Evolutionary conservation across 495 filamentous ascomycete genomes (phyloP).

Genomic region (Talaromyces ruber): DNA sequence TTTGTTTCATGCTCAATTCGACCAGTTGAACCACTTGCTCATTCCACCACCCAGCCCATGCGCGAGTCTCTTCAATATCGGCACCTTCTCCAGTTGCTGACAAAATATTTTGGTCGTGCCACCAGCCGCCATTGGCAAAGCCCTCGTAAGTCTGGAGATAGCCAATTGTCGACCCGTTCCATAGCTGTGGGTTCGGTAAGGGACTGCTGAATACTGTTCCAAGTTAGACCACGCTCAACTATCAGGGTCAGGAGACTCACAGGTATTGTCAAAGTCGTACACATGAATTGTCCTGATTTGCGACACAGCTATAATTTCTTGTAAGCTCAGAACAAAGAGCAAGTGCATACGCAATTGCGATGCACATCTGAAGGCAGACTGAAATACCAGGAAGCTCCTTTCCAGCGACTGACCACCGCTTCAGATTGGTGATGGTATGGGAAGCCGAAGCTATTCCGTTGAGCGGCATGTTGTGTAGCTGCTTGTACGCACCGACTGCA

Average conservation of each 20-base stretch:
- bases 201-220: constrained; percentile 77
- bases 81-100: constrained; percentile 77
- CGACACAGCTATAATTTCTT: constrained; percentile 39
- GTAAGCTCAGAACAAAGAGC: background rate
- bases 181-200: constrained; percentile 80
- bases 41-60: constrained; percentile 97
- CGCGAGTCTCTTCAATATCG: constrained; percentile 71
- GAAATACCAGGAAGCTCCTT: constrained; percentile 59
- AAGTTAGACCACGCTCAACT: background rate
- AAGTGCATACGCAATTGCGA: background rate
- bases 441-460: background rate
- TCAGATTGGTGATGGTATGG: constrained; percentile 64
- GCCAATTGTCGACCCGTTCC: constrained; percentile 68
- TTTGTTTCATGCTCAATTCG: constrained; percentile 72
- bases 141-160: constrained; percentile 63
- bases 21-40: constrained; percentile 85
- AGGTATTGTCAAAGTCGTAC: constrained; percentile 98
- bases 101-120: constrained; percentile 86
- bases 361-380: background rate
- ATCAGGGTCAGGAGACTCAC: constrained; percentile 34
- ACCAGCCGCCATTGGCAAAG: constrained; percentile 89
- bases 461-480: constrained; percentile 16
- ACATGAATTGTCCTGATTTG: constrained; percentile 77
- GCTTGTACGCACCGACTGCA: background rate
- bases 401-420: constrained; percentile 71